Conservation (phyloP, 495 filamentous ascomycete species). For the Penicillium subrubescens region DNA sequence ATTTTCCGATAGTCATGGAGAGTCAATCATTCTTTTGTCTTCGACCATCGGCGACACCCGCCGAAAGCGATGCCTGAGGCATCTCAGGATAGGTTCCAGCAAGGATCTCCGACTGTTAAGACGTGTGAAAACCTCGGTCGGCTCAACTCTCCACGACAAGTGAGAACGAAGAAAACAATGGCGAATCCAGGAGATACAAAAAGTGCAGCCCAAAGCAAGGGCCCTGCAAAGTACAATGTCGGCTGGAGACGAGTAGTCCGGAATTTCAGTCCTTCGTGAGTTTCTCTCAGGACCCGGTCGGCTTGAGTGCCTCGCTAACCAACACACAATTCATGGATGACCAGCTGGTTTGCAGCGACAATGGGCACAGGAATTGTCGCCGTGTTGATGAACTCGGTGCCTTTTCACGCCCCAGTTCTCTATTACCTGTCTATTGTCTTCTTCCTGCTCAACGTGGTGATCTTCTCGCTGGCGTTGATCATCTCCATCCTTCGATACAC, state of each 20-base stretch:
- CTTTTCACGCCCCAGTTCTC: constrained; percentile 41
- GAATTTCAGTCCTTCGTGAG: constrained; percentile 52
- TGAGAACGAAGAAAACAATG: neutral
- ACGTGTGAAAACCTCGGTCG: neutral
- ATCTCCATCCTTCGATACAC: constrained; percentile 48
- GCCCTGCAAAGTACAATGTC: constrained; percentile 24
- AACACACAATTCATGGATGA: neutral
- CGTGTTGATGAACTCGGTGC: constrained; percentile 44
- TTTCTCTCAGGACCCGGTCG: neutral
- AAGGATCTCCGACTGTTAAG: neutral
- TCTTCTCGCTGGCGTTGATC: constrained; percentile 42
- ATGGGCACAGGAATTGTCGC: constrained; percentile 56
- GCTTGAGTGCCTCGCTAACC: neutral
- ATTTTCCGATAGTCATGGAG: neutral
- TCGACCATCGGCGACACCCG: neutral
- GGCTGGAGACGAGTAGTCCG: constrained; percentile 50
- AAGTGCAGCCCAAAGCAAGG: neutral
- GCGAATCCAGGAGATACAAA: neutral
- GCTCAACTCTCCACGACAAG: neutral
- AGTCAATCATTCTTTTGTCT: no score
- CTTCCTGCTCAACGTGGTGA: constrained; percentile 45
- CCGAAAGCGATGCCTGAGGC: neutral
- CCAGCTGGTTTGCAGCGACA: constrained; percentile 48
- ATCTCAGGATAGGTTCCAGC: neutral
- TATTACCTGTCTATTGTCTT: constrained; percentile 43